Conservation (phyloP, 208 protist genomes). For the Blastocrithidia nonstop region DNA sequence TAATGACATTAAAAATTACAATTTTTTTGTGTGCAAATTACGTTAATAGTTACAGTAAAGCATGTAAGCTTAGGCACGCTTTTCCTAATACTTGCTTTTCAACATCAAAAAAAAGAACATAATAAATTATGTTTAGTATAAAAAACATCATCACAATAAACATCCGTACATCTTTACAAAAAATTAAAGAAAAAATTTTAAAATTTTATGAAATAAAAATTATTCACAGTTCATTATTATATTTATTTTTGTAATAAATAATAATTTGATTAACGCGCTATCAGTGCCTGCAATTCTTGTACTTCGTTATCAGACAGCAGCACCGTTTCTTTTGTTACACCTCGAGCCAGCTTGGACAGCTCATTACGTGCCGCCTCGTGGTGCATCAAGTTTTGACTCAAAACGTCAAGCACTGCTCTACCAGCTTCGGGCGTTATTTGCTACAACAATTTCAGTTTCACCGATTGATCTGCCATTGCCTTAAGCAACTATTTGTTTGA, state of each 20-base stretch:
- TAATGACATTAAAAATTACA: too few relatives aligned
- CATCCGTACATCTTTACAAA: not conserved
- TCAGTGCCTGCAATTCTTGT: slow-evolving; percentile 26
- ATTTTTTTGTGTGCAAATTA: too few relatives aligned
- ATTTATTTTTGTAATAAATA: too few relatives aligned
- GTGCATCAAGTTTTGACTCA: slow-evolving; percentile 25
- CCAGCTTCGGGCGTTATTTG: slow-evolving; percentile 15
- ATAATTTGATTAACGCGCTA: slow-evolving; percentile 14
- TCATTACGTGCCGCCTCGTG: slow-evolving; percentile 24
- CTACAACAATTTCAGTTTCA: slow-evolving; percentile 16
- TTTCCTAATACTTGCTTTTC: not conserved
- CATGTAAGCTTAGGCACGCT: too few relatives aligned
- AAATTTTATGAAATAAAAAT: not conserved
- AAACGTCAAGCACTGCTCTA: slow-evolving; percentile 46
- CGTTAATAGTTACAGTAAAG: too few relatives aligned
- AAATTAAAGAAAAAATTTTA: too few relatives aligned
- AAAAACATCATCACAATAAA: not conserved
- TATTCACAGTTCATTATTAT: too few relatives aligned
- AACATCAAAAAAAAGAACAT: slow-evolving; percentile 3
- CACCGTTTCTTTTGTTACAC: slow-evolving; percentile 46
- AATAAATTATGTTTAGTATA: not conserved
- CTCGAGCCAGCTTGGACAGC: slow-evolving; percentile 43
- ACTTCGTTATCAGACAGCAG: slow-evolving; percentile 50
- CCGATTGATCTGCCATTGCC: slow-evolving; percentile 26
- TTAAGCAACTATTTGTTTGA: slow-evolving; percentile 17